These are phyloP conservation scores for Peltaster fructicola DNA, from an alignment of 2,329 filamentous ascomycete species.

Conservation along the genomic window DNA sequence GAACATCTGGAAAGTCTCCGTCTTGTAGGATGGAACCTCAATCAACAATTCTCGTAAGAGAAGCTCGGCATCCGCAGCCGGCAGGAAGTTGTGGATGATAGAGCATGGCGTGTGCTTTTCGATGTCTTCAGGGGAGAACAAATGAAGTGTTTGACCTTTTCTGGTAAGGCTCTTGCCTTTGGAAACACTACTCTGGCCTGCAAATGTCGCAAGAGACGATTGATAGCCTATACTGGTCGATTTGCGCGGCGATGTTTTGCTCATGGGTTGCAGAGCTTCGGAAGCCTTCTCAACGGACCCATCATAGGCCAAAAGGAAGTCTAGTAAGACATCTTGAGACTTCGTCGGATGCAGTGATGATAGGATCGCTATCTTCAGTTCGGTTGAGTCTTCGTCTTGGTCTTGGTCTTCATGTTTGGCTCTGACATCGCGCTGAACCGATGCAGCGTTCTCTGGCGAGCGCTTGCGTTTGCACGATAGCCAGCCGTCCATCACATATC, in stretches of 20 bases:
- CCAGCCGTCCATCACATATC: slow-evolving; percentile 15
- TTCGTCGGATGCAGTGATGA: slow-evolving; percentile 54
- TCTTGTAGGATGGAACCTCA: slow-evolving; percentile 54
- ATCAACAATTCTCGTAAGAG: slow-evolving; percentile 58
- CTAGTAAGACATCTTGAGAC: slow-evolving; percentile 52
- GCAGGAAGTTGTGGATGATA: slow-evolving; percentile 81
- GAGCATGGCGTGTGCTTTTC: slow-evolving; percentile 75
- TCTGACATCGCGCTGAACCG: background rate
- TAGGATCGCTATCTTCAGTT: slow-evolving; percentile 72
- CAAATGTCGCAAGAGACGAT: slow-evolving; percentile 21
- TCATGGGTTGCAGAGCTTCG: slow-evolving; percentile 29
- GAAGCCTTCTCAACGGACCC: slow-evolving; percentile 56
- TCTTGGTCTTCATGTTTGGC: slow-evolving; percentile 5
- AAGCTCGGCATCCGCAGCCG: slow-evolving; percentile 49
- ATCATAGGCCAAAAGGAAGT: slow-evolving; percentile 58
- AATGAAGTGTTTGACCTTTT: slow-evolving; percentile 66
- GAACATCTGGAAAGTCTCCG: slow-evolving; percentile 67
- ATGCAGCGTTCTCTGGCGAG: slow-evolving; percentile 6
- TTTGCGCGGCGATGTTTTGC: slow-evolving; percentile 16
- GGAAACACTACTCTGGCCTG: slow-evolving; percentile 3
- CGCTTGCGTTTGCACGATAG: slow-evolving; percentile 10
- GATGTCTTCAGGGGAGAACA: slow-evolving; percentile 69
- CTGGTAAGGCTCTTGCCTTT: slow-evolving; percentile 35
- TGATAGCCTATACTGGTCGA: slow-evolving; percentile 22
- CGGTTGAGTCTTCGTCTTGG: slow-evolving; percentile 60